Conservation (phyloP, 495 filamentous ascomycete species). For the Podospora fimiseda region DNA sequence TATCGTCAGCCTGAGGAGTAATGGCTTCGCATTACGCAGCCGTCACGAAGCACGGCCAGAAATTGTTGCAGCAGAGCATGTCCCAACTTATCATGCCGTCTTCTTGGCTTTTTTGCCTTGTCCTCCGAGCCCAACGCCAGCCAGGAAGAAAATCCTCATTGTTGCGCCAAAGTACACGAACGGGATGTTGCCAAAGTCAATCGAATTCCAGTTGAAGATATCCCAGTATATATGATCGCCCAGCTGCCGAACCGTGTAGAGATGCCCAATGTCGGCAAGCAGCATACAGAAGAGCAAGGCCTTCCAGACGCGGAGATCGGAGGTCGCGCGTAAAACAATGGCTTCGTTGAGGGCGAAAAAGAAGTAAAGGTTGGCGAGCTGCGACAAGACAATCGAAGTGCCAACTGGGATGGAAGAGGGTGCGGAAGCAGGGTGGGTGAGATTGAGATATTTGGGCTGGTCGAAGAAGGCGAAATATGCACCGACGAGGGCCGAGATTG, state of each 20-base stretch:
- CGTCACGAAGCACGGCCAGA: too few species aligned
- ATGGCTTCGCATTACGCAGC: too few species aligned
- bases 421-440: constrained; percentile 48
- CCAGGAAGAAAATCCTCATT: constrained; percentile 51
- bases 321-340: constrained; percentile 56
- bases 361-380: constrained; percentile 60
- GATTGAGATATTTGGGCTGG: constrained; percentile 51
- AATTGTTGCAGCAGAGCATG: too few species aligned
- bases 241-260: constrained; percentile 48
- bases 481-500: constrained; percentile 56
- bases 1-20: too few species aligned
- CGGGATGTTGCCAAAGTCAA: constrained; percentile 58
- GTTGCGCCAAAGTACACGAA: constrained; percentile 55
- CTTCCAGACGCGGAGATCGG: constrained; percentile 58
- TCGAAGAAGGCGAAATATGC: constrained; percentile 56
- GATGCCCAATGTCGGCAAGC: constrained; percentile 62
- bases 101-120: constrained; percentile 14
- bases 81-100: constrained; percentile 13
- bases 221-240: constrained; percentile 53
- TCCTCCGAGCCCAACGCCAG: constrained; percentile 41
- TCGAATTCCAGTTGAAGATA: constrained; percentile 53
- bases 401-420: constrained; percentile 31
- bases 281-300: constrained; percentile 54
- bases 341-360: constrained; percentile 66
- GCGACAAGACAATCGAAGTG: constrained; percentile 52